Evolutionary conservation across 176 grass and related monocot genomes (phyloP).

Genomic region (Zoysia japonica): DNA sequence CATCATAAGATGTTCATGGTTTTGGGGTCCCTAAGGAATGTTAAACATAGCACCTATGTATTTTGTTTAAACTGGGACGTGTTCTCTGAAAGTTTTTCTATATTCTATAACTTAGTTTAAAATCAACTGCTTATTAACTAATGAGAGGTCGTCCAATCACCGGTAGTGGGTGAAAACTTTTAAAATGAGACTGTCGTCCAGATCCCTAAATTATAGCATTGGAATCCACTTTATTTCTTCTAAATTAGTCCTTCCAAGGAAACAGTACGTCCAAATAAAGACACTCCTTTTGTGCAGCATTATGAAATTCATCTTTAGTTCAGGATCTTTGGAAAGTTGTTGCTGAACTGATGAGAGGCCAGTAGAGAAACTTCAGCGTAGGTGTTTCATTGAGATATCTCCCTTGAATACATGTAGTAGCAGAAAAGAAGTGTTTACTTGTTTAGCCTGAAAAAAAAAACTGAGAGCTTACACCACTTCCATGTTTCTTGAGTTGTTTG

Average conservation of each 20-base stretch:
- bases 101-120: background rate
- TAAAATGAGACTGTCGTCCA: background rate
- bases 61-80: constrained; percentile 9
- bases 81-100: background rate
- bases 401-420: background rate
- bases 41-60: constrained; percentile 28
- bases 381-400: background rate
- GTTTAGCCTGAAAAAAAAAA: background rate
- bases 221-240: background rate
- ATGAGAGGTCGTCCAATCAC: background rate
- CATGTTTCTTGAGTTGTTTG: background rate
- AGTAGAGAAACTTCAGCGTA: background rate
- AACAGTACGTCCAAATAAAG: background rate
- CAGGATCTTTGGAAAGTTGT: background rate
- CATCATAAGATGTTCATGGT: constrained; percentile 13
- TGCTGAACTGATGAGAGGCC: background rate
- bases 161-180: background rate
- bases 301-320: background rate
- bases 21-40: background rate
- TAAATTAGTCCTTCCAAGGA: background rate
- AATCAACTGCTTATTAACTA: background rate
- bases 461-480: background rate
- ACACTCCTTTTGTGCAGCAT: background rate
- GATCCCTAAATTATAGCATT: background rate
- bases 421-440: background rate